Base-by-base conservation (phyloP, 2,329 filamentous ascomycete genomes). In the Exophiala alcalophila region DNA sequence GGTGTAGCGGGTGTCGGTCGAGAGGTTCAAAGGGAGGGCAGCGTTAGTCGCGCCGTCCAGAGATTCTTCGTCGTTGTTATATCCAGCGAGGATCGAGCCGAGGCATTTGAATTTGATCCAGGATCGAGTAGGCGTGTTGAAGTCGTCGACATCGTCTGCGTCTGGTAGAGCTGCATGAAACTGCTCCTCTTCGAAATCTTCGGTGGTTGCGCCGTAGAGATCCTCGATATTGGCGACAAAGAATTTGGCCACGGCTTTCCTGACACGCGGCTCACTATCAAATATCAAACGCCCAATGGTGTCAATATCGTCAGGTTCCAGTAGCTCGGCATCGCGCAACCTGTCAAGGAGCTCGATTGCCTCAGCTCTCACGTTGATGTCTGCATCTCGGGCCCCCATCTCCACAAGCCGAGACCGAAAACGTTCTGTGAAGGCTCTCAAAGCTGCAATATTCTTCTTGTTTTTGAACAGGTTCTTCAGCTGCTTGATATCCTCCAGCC, bases 41-140 rank as follows among this genome's bases (percentile, higher is more conserved):
- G 42, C 38, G 16, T 28, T 36, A 15, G 11, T 69, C 67, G 43
- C 63, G 57, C 57, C 56, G 28, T 65, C 63, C 14, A 65, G 61
- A 20, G 79, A 76, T 26, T 79, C 75, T 36, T 77, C 72, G 29
- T 82, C 72, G 4, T 76, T 72, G 60, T 96, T 88, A 58, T 96
- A 97, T 7, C 80, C 78, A 21, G 85, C 77, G 18, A 98, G 73
- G 8, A 86, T 84, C 63, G 95, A 88, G 2, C 85, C 86, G 10
- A 98, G 73, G 53, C 85, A 91, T 66, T 97, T 98, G 60, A 94
- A 80, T 60, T 86, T 88, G 57, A 97, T 78, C 92, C 92, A 98
- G 50, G 85, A 83, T 31, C 81, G 73, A 48, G 85, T 82, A 2
- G 90, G 86, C 2, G 80, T 80, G 39, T 86, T 81, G 49, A 81